Percentiles rank a stretch among this genome's conserved stretches.
These are phyloP conservation scores for Komagataea norvegica DNA, from an alignment of 1,139 yeast species.

Conservation along the genomic window DNA sequence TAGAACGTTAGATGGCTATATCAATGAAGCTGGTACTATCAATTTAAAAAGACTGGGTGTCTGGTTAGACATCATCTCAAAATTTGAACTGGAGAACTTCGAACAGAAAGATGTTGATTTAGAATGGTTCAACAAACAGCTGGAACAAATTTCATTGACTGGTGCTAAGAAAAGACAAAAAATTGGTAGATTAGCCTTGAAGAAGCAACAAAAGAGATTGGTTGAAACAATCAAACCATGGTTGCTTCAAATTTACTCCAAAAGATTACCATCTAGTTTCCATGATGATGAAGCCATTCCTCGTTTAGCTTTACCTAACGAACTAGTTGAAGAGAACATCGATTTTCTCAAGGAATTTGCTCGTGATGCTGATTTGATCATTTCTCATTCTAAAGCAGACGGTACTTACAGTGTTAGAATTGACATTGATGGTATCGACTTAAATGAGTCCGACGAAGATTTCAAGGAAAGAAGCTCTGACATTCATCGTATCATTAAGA, in stretches of 20 bases:
- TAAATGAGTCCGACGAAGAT: conserved; percentile 60
- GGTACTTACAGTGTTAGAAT: conserved; percentile 53
- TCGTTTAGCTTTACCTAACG: conserved; percentile 43
- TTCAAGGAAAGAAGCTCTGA: conserved; percentile 42
- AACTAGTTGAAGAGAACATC: conserved; percentile 42
- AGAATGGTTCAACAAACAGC: conserved; percentile 85
- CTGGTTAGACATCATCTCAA: conserved; percentile 68
- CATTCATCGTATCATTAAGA: conserved; percentile 44
- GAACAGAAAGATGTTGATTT: conserved; percentile 76
- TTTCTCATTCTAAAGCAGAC: conserved; percentile 54
- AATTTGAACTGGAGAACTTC: conserved; percentile 76
- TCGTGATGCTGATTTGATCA: conserved; percentile 58
- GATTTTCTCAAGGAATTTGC: conserved; percentile 61
- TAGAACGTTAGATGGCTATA: conserved; percentile 72
- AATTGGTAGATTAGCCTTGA: conserved; percentile 59
- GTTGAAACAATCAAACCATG: conserved; percentile 60
- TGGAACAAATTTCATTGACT: conserved; percentile 71
- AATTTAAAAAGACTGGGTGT: conserved; percentile 64
- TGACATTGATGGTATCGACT: conserved; percentile 72
- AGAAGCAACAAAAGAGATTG: conserved; percentile 66
- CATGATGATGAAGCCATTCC: conserved; percentile 45
- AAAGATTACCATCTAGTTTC: conserved; percentile 28
- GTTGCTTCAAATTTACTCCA: conserved; percentile 46
- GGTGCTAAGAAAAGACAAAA: conserved; percentile 67
- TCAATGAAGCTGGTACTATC: conserved; percentile 78